Base-by-base conservation (phyloP, 768 basidiomycete genomes). In the Termitomyces eurrhizus region DNA sequence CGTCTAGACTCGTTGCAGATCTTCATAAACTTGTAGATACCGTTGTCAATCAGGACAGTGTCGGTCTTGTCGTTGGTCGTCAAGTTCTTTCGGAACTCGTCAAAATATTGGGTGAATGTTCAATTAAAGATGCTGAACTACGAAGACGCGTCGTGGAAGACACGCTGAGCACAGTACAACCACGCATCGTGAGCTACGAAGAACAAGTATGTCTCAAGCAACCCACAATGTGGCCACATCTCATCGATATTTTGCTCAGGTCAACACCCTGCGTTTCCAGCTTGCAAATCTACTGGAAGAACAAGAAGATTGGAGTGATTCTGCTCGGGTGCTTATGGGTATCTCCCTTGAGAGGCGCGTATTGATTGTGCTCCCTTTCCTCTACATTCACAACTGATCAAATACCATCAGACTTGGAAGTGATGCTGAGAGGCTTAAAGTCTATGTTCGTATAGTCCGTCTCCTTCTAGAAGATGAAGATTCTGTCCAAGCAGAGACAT, bases 401-500 rank as follows among this genome's bases (percentile, higher is more conserved):
- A 29, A 41, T 53, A 13, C n/a, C 65, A 62, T 61, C 66, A 89
- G 88, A 41, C 75, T 85, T 14, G 79, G 88, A 35, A 76, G 85
- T 6, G 94, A 97, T 72, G 83, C 86, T 61, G 93, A 96, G 56
- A 97, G 94, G 72, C 83, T 99, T 41, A 83, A 84, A 32, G 82
- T 96, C 41, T 97, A 98, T 70, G 87, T 98, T 61, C 90, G 95
- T 60, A 96, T 98, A 64, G 92, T 98, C 56, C 88, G 97, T 18
- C 81, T 98, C 6, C 82, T 97, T 21, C 82, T 99, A 37, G 96
- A 99, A 77, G 95, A 97, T 58, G 95, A 96, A 71, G 96, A 99
- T 69, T 93, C 92, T 4, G 90, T 95, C 2, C 92, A 95, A 73
- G 97, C 97, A n/a, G 96, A 98, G 71, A 92, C 94, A 2, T 98